Evolutionary conservation across 2,329 filamentous ascomycete species (phyloP).

Genomic region (Orbilia blumenaviensis): DNA sequence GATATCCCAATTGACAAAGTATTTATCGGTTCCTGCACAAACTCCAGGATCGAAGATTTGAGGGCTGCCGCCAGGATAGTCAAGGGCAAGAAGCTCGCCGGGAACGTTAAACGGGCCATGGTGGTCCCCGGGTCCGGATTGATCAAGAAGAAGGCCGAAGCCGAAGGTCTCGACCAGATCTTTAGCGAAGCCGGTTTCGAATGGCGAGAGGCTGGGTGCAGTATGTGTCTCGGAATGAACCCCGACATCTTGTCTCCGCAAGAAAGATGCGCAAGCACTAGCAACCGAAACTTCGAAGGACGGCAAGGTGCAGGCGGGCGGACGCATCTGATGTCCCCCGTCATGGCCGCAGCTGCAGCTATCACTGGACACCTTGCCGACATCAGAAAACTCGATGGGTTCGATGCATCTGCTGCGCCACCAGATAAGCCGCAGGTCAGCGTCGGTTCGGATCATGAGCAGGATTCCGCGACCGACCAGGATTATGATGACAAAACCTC

Average conservation of each 20-base stretch:
- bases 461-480: slow-evolving; percentile 66
- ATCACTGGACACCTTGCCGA: slow-evolving; percentile 92
- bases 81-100: slow-evolving; percentile 83
- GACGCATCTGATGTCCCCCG: slow-evolving; percentile 95
- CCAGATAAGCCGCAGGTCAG: slow-evolving; percentile 69
- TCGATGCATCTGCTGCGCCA: slow-evolving; percentile 65
- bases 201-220: slow-evolving; percentile 97
- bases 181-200: slow-evolving; percentile 93
- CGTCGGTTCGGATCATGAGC: slow-evolving; percentile 69
- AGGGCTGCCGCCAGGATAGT: slow-evolving; percentile 86
- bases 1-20: slow-evolving; percentile 94
- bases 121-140: slow-evolving; percentile 95
- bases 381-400: slow-evolving; percentile 78
- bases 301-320: slow-evolving; percentile 90
- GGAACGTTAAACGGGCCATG: slow-evolving; percentile 93
- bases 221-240: slow-evolving; percentile 99
- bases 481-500: slow-evolving; percentile 72
- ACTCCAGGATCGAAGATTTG: slow-evolving; percentile 94
- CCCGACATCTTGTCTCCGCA: slow-evolving; percentile 91
- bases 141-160: slow-evolving; percentile 89
- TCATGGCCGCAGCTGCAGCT: slow-evolving; percentile 91
- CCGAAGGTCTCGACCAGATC: slow-evolving; percentile 90
- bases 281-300: slow-evolving; percentile 97
- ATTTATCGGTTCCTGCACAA: slow-evolving; percentile 98
- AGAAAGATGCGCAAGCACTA: slow-evolving; percentile 94